phyloP scores from a whole-genome alignment of 2,329 filamentous ascomycete genomes.

The Pyrenophora teres region DNA sequence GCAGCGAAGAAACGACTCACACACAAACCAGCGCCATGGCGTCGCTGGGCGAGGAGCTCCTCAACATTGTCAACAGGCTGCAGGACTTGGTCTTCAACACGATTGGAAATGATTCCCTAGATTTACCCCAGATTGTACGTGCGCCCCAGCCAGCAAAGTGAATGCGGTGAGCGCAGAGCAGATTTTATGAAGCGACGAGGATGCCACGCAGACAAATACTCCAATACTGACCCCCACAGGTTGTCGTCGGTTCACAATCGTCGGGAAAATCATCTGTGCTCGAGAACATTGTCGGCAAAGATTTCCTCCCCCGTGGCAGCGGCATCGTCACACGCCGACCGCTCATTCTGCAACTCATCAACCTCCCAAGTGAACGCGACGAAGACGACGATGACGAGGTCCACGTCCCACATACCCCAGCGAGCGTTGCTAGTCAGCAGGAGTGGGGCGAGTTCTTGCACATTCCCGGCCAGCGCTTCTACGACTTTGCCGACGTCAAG shows the following conservation, averaged over 20 bases:
- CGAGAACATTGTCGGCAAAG: constrained; percentile 97
- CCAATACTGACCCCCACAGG: constrained; percentile 58
- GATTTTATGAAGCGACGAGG: constrained; percentile 6
- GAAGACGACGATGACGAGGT: constrained; percentile 68
- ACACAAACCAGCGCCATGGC: constrained; percentile 66
- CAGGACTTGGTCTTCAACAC: constrained; percentile 99
- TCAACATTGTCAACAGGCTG: constrained; percentile 95
- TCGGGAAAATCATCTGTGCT: constrained; percentile 98
- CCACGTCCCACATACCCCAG: constrained; percentile 75
- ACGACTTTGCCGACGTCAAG: constrained; percentile 90
- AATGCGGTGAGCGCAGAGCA: constrained; percentile 19
- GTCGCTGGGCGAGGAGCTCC: constrained; percentile 91
- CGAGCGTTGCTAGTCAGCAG: constrained; percentile 68
- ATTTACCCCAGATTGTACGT: constrained; percentile 98
- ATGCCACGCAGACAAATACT: constrained; percentile 12
- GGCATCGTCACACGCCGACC: constrained; percentile 95
- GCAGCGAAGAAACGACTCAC: constrained; percentile 21
- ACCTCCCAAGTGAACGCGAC: constrained; percentile 75
- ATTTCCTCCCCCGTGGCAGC: constrained; percentile 94
- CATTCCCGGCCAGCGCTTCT: constrained; percentile 84
- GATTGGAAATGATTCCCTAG: constrained; percentile 96
- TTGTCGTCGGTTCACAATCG: constrained; percentile 97
- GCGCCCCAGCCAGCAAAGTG: constrained; percentile 37
- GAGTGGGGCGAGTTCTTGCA: constrained; percentile 98
- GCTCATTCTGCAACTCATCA: constrained; percentile 97